Evolutionary conservation across 2,329 filamentous ascomycete genomes (phyloP).

Genomic region (Colletotrichum coccodes): DNA sequence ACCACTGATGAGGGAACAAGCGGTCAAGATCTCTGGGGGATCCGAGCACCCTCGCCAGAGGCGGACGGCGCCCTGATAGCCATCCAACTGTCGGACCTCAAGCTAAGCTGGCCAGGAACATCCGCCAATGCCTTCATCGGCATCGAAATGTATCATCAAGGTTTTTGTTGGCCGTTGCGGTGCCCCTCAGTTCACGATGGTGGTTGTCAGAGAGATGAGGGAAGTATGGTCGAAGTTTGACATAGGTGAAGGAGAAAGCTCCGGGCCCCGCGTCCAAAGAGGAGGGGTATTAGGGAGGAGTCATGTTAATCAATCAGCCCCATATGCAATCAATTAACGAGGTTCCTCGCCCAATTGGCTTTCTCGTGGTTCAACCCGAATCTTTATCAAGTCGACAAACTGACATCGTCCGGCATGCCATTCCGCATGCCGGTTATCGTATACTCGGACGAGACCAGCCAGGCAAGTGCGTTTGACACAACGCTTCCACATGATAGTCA

Average conservation of each 20-base stretch:
- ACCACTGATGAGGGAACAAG: conserved; percentile 16
- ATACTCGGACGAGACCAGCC: not conserved
- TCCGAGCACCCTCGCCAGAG: conserved; percentile 22
- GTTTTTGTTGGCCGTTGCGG: too few relatives aligned
- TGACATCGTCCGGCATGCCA: not conserved
- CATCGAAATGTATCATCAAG: not conserved
- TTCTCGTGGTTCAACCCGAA: not conserved
- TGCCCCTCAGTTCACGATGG: not conserved
- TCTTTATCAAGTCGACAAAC: not conserved
- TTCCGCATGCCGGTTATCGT: not conserved
- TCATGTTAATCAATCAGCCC: not conserved
- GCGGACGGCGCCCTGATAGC: conserved; percentile 16
- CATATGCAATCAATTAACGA: not conserved
- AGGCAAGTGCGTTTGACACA: not conserved
- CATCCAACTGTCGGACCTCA: not conserved
- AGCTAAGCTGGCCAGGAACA: not conserved
- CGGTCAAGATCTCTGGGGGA: conserved; percentile 21
- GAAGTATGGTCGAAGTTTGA: not conserved
- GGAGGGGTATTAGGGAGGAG: not conserved
- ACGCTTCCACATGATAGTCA: not conserved
- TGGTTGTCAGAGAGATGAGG: not conserved
- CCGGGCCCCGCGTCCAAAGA: not conserved
- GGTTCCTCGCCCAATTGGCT: not conserved
- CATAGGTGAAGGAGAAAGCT: not conserved
- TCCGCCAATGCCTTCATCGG: not conserved